phyloP scores from a whole-genome alignment of 2,329 filamentous ascomycete species.

The Pochonia chlamydosporia region DNA sequence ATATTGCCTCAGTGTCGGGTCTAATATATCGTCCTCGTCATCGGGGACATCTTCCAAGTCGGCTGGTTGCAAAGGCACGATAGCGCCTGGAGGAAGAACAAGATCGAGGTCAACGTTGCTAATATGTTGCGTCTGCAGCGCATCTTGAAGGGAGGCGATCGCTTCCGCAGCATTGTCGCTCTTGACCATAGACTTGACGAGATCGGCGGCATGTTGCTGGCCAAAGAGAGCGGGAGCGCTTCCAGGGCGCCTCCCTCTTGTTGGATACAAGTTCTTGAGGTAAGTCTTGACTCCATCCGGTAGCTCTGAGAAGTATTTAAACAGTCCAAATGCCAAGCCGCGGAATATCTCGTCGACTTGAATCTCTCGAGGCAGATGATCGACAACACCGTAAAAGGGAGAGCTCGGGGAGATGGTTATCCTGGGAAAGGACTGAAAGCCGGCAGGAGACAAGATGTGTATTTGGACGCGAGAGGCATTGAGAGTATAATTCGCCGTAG shows the following conservation, averaged over 20 bases:
- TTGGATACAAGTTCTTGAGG: slow-evolving; percentile 55
- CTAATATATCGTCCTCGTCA: slow-evolving; percentile 60
- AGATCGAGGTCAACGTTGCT: slow-evolving; percentile 86
- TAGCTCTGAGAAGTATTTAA: slow-evolving; percentile 91
- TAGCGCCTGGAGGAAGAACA: slow-evolving; percentile 72
- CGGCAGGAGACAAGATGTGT: slow-evolving; percentile 84
- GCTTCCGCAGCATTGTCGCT: slow-evolving; percentile 72
- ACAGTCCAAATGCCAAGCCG: slow-evolving; percentile 83
- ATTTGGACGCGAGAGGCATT: slow-evolving; percentile 93
- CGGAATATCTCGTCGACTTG: slow-evolving; percentile 93
- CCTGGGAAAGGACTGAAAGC: slow-evolving; percentile 82
- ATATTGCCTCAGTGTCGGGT: slow-evolving; percentile 64
- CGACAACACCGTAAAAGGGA: slow-evolving; percentile 83
- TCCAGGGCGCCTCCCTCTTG: slow-evolving; percentile 52
- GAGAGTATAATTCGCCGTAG: slow-evolving; percentile 77
- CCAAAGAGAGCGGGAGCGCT: slow-evolving; percentile 70
- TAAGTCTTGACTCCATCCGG: slow-evolving; percentile 68
- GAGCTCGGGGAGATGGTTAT: slow-evolving; percentile 92
- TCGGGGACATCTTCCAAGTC: slow-evolving; percentile 54
- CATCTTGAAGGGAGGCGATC: slow-evolving; percentile 65
- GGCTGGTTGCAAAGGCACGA: slow-evolving; percentile 57
- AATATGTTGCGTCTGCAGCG: slow-evolving; percentile 74
- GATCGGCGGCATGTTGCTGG: slow-evolving; percentile 86
- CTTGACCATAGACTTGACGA: slow-evolving; percentile 78
- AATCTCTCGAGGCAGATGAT: slow-evolving; percentile 83